Evolutionary conservation across 1,284 basidiomycete genomes (phyloP), one percentile per base, ranked within the genome.

Genomic region (Sphaerobolus stellatus): DNA sequence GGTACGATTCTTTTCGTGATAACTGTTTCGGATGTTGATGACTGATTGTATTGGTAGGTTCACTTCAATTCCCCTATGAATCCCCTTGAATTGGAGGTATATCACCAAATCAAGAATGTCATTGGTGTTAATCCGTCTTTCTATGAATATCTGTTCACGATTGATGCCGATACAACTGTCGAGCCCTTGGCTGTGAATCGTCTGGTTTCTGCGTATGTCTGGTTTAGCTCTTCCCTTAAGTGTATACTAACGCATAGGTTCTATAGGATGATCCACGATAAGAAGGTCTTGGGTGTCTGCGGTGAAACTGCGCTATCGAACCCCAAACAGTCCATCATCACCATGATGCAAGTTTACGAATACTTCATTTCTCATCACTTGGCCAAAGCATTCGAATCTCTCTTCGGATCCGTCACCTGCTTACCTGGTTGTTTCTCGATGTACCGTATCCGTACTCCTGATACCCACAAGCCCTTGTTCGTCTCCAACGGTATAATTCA

Each of bases 271-370:
- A 87, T 92, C 57, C 88, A 92, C 67, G 92, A 98, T 76, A 95
- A 95, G 82, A 94, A 94, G 66, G 78, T 93, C 3, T 78, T 98
- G 44, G 94, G 92, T 63, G 90, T 94, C 60, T 98, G 94, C 64
- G 95, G 95, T 63, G 94, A 98, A 73, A 98, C 94, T 0, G 83
- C 88, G 62, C 74, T 97, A 48, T 79, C 92, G 25, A 97, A 98
- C 64, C 85, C 92, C 22, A 93, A 94, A 68, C 89, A 94, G 68
- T 95, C 93, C 2, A 81, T 96, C 68, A 91, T 96, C 59, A 98
- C 96, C 11, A 98, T 98, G 96, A 95, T 97, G 83, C 95, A 98
- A 77, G 89, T 96, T n/a, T 97, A 97, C 76, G 94, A 96, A 67
- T 96, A 96, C 79, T 98, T 92, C 76, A 92, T 98, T 63, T 98